Conservation (phyloP, 352 stramenopile species). For the Pythium brassicae region DNA sequence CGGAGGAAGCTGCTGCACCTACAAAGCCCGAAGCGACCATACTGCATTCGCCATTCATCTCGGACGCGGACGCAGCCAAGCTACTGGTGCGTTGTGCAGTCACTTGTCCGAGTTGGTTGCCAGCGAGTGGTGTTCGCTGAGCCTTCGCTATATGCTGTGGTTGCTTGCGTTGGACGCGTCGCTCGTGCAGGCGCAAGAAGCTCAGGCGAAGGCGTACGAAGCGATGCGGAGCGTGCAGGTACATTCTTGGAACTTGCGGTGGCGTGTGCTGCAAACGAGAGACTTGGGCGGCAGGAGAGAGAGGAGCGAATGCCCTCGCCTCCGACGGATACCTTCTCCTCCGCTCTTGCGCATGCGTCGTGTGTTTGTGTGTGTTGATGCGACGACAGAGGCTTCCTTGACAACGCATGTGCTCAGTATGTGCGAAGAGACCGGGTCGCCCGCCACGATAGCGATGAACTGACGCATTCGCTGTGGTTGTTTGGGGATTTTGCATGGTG, state of each 20-base stretch:
- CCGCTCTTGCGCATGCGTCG: neutral
- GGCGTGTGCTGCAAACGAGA: neutral
- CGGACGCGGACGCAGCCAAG: constrained; percentile 12
- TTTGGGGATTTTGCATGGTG: neutral
- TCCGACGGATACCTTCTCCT: neutral
- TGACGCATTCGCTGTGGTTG: neutral
- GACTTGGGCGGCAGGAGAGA: neutral
- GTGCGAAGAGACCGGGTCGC: too few relatives aligned
- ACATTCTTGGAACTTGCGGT: neutral
- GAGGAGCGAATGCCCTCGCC: too few relatives aligned
- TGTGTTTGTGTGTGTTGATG: neutral
- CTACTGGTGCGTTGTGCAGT: constrained; percentile 8
- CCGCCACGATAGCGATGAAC: too few relatives aligned
- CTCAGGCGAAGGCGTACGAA: constrained; percentile 22
- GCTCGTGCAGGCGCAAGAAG: constrained; percentile 16
- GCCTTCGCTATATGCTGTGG: too few relatives aligned
- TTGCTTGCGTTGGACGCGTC: too few relatives aligned
- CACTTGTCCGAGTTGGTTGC: neutral
- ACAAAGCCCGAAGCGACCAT: neutral
- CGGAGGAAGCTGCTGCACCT: neutral
- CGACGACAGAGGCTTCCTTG: too few relatives aligned
- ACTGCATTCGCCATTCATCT: neutral
- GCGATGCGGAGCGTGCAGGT: constrained; percentile 23
- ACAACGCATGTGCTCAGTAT: too few relatives aligned
- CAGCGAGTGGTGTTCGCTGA: too few relatives aligned